Evolutionary conservation across 805 yeast species (phyloP).

Genomic region (Kuraishia cidri): DNA sequence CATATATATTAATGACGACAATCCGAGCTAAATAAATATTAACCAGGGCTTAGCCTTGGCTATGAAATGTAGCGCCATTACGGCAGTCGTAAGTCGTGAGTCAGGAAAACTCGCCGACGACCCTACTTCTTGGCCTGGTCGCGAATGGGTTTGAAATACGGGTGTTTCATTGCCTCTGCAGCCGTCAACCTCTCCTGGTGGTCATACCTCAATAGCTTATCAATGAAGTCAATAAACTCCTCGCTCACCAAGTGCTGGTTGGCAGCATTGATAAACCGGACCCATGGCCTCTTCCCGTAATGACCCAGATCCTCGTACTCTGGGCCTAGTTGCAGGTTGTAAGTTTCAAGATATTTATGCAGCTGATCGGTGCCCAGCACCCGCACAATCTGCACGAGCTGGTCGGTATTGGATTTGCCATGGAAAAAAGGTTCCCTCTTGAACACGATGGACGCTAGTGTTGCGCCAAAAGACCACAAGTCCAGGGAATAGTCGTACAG

Average conservation of each 20-base stretch:
- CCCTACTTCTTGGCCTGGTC: too few species aligned
- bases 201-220: constrained; percentile 72
- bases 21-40: too few species aligned
- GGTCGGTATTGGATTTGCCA: constrained; percentile 87
- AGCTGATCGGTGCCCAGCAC: constrained; percentile 83
- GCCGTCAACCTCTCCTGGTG: constrained; percentile 88
- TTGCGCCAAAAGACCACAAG: constrained; percentile 91
- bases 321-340: constrained; percentile 58
- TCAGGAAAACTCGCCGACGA: too few species aligned
- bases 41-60: too few species aligned
- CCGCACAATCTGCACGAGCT: constrained; percentile 79
- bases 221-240: constrained; percentile 76
- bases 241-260: constrained; percentile 61
- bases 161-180: constrained; percentile 76
- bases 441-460: constrained; percentile 84
- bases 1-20: too few species aligned
- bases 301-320: constrained; percentile 75
- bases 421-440: constrained; percentile 89
- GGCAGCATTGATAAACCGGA: constrained; percentile 56
- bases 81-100: too few species aligned
- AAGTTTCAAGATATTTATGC: constrained; percentile 58
- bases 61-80: too few species aligned
- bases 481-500: constrained; percentile 89
- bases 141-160: constrained; percentile 24
- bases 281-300: constrained; percentile 84